A percentile compares a stretch with the other conserved stretches of the same genome.
Evolutionary conservation across 768 basidiomycete species (phyloP).

Genomic region (Collybiopsis confluens): DNA sequence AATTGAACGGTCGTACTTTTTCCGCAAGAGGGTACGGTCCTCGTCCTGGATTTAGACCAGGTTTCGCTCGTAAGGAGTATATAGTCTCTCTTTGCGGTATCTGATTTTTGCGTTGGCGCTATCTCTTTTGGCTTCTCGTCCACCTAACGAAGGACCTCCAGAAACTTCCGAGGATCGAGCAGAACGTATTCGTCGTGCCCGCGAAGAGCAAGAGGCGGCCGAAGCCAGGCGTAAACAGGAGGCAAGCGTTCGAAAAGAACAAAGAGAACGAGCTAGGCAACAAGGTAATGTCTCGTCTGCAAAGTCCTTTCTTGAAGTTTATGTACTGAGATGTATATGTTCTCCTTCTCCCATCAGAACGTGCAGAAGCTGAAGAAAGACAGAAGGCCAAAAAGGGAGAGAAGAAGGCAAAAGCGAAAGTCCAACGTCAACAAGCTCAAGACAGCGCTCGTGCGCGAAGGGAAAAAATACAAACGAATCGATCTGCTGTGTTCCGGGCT

Average conservation of each 20-base stretch:
- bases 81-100: constrained; percentile 9
- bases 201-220: constrained; percentile 53
- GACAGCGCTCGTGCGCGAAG: constrained; percentile 42
- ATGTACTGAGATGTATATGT: constrained; percentile 1
- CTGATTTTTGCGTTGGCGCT: constrained; percentile 6
- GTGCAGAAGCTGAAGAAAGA: constrained; percentile 50
- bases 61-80: no score
- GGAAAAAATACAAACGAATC: constrained; percentile 47
- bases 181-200: constrained; percentile 42
- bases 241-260: constrained; percentile 42
- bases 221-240: constrained; percentile 49
- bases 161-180: constrained; percentile 53
- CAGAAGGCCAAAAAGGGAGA: constrained; percentile 49
- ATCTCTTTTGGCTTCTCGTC: constrained; percentile 9
- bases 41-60: no score
- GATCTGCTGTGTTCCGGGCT: constrained; percentile 63
- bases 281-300: constrained; percentile 31
- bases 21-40: background rate
- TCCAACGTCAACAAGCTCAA: constrained; percentile 45
- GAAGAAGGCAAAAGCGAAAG: constrained; percentile 54
- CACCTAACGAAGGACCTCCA: constrained; percentile 20
- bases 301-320: background rate
- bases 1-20: constrained; percentile 33
- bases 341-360: constrained; percentile 33
- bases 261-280: constrained; percentile 43